Conservation (phyloP, 345 rosid species). For the Microthlaspi erraticum region DNA sequence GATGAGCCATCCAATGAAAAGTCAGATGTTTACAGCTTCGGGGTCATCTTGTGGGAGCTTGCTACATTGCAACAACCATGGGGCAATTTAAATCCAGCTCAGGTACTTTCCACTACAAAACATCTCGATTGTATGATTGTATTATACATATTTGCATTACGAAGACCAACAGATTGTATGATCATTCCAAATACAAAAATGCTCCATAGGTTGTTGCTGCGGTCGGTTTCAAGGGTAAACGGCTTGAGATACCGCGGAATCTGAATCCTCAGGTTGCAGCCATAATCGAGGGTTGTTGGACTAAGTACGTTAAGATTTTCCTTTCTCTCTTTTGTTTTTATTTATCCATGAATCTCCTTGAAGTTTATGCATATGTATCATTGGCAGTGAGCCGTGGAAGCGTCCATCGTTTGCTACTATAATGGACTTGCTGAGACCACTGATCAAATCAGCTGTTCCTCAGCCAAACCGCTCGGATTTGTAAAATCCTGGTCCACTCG, state of each 20-base stretch:
- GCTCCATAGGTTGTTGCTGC: conserved; percentile 93
- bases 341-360: neutral
- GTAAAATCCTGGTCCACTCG: conserved; percentile 45
- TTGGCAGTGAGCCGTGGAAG: conserved; percentile 89
- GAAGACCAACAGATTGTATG: neutral
- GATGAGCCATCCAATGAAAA: conserved; percentile 98
- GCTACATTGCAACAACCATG: conserved; percentile 97
- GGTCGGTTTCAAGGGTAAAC: conserved; percentile 88
- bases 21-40: conserved; percentile 95
- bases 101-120: conserved; percentile 57
- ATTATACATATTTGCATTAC: neutral
- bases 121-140: neutral
- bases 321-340: neutral
- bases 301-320: conserved; percentile 58
- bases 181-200: neutral
- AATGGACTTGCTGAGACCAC: conserved; percentile 78
- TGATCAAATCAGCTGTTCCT: conserved; percentile 71
- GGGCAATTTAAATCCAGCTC: conserved; percentile 94
- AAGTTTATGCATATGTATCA: neutral
- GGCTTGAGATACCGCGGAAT: conserved; percentile 91
- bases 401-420: conserved; percentile 89
- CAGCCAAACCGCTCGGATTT: conserved; percentile 61
- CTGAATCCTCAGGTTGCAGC: conserved; percentile 82
- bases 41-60: conserved; percentile 97
- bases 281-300: conserved; percentile 95